These are phyloP conservation scores for Elaeis oleifera DNA, from an alignment of 202 grass and related monocot species.

Conservation along the genomic window DNA sequence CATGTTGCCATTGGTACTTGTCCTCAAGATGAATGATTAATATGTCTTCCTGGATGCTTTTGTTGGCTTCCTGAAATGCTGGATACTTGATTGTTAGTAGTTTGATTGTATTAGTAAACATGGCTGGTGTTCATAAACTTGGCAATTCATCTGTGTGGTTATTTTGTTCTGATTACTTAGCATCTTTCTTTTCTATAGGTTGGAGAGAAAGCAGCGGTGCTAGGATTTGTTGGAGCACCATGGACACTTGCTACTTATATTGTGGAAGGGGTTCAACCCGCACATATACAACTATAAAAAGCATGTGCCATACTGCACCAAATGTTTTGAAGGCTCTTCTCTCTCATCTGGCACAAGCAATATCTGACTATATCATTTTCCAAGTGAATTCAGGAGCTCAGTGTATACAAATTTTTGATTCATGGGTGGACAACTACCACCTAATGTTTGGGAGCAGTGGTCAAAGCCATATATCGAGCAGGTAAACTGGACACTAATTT, in stretches of 20 bases:
- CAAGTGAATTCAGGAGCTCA: constrained; percentile 95
- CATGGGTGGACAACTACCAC: constrained; percentile 95
- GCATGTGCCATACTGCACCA: constrained; percentile 85
- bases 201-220: constrained; percentile 65
- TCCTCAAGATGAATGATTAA: no score
- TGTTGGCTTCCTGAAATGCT: no score
- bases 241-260: constrained; percentile 99
- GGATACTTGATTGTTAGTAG: no score
- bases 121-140: no score
- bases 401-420: constrained; percentile 99
- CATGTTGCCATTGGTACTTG: no score
- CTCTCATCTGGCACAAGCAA: constrained; percentile 67
- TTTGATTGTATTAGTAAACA: no score
- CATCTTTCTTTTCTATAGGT: constrained; percentile 34
- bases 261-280: constrained; percentile 85
- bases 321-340: constrained; percentile 75
- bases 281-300: constrained; percentile 84
- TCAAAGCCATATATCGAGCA: constrained; percentile 96
- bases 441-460: constrained; percentile 94
- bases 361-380: constrained; percentile 90
- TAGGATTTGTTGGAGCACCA: constrained; percentile 95
- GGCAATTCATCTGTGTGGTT: no score
- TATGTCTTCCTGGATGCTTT: no score
- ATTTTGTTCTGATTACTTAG: no score
- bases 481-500: constrained; percentile 30